Base-by-base conservation (phyloP, 2,329 filamentous ascomycete species). In the Calonectria fujianensis region DNA sequence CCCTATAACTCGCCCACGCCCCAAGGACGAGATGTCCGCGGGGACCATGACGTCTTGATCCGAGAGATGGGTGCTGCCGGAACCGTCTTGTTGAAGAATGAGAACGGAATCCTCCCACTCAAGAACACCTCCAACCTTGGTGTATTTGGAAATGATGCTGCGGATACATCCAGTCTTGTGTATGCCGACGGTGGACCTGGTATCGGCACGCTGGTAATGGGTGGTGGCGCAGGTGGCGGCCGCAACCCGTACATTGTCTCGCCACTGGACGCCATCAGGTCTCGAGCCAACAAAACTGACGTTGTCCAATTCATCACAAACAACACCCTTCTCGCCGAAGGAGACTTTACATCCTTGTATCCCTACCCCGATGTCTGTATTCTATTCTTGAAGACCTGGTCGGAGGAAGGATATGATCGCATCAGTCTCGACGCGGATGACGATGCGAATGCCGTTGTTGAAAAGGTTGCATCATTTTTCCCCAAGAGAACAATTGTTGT, bases 351-450 rank as follows among this genome's bases (percentile, higher is more conserved):
- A 6, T 52, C 50, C 4, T 14, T 52, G 27, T 52, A 52, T 18
- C 50, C 50, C 18, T 2, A 5, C 50, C 87, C 88, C 1, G 89
- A 95, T 79, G 88, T 95, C 13, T 96, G 94, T 74, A 83, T 93
- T 0, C 89, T 93, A 0, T 90, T 93, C 77, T 89, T 91, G 78
- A 93, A 93, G 79, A 89, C 87, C 13, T 94, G 93, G 82, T 91
- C 93, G 7, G 91, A 91, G 0, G 93, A 94, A 82, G 84, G 86
- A 83, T 91, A 91, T 1, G 93, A 88, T 77, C 83, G 90, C 51
- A 82, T 83, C 3, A 86, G 85, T 74, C 83, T 88, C 6, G 86
- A 87, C 18, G 86, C 92, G 54, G 87, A 88, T 37, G 92, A 91
- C 64, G 91, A 94, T 80, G 87, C 92, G 5, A 91, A 91, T 64